Conservation (phyloP, 2,329 filamentous ascomycete genomes). For the Emmonsiellopsis sp. region DNA sequence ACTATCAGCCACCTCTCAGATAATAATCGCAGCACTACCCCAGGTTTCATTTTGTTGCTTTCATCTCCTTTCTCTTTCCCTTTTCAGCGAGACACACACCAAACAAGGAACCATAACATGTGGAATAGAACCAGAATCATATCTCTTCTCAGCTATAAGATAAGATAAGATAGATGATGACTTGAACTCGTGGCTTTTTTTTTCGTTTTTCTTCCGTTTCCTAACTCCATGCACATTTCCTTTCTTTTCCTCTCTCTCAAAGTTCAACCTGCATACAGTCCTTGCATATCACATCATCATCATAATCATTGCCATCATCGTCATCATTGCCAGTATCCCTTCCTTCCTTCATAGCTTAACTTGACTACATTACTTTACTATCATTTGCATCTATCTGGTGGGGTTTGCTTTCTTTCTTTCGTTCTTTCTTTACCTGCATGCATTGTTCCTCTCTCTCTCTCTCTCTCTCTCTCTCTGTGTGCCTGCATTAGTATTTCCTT, state of each 20-base stretch:
- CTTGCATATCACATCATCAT: background rate
- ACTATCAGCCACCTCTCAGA: slow-evolving; percentile 1
- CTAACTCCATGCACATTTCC: background rate
- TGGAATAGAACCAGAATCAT: too few relatives aligned
- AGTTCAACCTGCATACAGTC: background rate
- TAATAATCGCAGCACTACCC: background rate
- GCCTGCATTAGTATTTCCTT: background rate
- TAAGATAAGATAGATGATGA: too few relatives aligned
- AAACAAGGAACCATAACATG: too few relatives aligned
- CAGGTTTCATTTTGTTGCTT: too few relatives aligned
- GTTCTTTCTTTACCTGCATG: background rate
- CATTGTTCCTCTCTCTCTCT: background rate
- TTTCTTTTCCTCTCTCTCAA: background rate
- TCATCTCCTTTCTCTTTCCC: too few relatives aligned
- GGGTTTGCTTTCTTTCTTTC: background rate
- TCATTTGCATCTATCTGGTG: background rate
- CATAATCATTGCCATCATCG: background rate
- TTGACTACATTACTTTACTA: background rate
- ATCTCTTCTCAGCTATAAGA: background rate
- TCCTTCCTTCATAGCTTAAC: background rate
- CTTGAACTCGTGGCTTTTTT: background rate
- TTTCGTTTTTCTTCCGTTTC: background rate
- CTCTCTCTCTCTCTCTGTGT: background rate
- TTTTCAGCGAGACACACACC: too few relatives aligned
- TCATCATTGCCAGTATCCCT: background rate